Percentiles rank a stretch among this genome's conserved stretches.
Evolutionary conservation across 495 filamentous ascomycete species (phyloP).

Genomic region (Lindgomyces ingoldianus): DNA sequence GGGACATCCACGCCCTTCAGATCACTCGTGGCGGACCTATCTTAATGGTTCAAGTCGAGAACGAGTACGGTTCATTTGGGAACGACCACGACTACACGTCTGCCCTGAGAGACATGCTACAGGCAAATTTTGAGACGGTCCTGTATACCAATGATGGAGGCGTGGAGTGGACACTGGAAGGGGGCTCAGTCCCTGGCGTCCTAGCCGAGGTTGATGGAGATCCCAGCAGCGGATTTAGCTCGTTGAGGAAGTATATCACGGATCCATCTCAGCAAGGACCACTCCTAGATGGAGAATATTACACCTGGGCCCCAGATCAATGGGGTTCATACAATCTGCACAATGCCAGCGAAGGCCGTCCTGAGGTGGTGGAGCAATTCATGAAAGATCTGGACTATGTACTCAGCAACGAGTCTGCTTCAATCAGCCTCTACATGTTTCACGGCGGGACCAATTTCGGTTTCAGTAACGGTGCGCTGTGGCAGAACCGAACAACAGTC

Average conservation of each 20-base stretch:
- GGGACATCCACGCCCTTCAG: slow-evolving; percentile 42
- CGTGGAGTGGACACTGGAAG: slow-evolving; percentile 45
- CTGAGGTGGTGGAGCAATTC: slow-evolving; percentile 22
- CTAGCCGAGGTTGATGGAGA: slow-evolving; percentile 52
- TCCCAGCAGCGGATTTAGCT: slow-evolving; percentile 47
- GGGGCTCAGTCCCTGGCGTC: slow-evolving; percentile 48
- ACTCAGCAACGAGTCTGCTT: slow-evolving; percentile 44
- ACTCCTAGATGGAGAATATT: slow-evolving; percentile 52
- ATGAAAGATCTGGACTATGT: slow-evolving; percentile 47
- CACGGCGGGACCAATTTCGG: slow-evolving; percentile 52
- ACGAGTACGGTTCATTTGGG: slow-evolving; percentile 54
- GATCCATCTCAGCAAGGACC: slow-evolving; percentile 48
- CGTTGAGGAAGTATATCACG: slow-evolving; percentile 47
- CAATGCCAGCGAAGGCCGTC: background rate
- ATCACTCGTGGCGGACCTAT: slow-evolving; percentile 50
- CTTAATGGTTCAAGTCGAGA: slow-evolving; percentile 54
- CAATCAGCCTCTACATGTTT: slow-evolving; percentile 54
- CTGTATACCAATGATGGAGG: slow-evolving; percentile 55
- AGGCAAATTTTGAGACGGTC: slow-evolving; percentile 44
- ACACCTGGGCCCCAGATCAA: slow-evolving; percentile 44
- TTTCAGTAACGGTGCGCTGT: slow-evolving; percentile 50
- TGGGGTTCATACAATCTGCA: slow-evolving; percentile 25
- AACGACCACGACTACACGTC: slow-evolving; percentile 47
- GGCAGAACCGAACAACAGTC: slow-evolving; percentile 43
- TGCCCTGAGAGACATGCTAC: slow-evolving; percentile 46